These are phyloP conservation scores for Meyerozyma guilliermondii DNA, from an alignment of 1,139 yeast genomes.

Conservation along the genomic window DNA sequence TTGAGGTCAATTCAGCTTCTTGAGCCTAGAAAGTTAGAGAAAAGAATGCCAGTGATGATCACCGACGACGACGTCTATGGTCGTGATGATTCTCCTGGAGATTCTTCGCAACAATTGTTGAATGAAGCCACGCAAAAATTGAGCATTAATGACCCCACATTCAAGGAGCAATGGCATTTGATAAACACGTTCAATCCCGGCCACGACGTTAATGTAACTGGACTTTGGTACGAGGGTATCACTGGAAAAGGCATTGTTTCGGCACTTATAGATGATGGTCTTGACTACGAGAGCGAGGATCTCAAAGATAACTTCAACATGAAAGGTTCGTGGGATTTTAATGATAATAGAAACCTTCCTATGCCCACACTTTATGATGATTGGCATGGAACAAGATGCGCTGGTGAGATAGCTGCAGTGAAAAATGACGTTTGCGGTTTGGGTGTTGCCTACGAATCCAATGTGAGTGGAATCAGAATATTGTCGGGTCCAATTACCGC, in stretches of 20 bases:
- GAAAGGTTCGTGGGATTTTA: slow-evolving; percentile 88
- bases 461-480: slow-evolving; percentile 87
- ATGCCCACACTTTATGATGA: slow-evolving; percentile 80
- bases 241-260: slow-evolving; percentile 81
- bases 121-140: slow-evolving; percentile 48
- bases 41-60: slow-evolving; percentile 39
- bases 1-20: slow-evolving; percentile 47
- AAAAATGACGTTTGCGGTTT: slow-evolving; percentile 88
- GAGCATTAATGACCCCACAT: slow-evolving; percentile 73
- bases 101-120: slow-evolving; percentile 42
- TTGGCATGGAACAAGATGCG: slow-evolving; percentile 96
- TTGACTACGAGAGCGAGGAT: slow-evolving; percentile 77
- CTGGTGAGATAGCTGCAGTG: slow-evolving; percentile 94
- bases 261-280: slow-evolving; percentile 92
- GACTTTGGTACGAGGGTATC: slow-evolving; percentile 76
- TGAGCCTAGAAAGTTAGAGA: slow-evolving; percentile 41
- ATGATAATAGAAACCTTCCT: slow-evolving; percentile 70
- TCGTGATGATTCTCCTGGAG: slow-evolving; percentile 24
- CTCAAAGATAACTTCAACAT: slow-evolving; percentile 64
- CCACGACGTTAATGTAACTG: slow-evolving; percentile 81
- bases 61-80: slow-evolving; percentile 8
- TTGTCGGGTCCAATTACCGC: slow-evolving; percentile 74
- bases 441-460: slow-evolving; percentile 86
- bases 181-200: slow-evolving; percentile 69
- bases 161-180: slow-evolving; percentile 86